Base-by-base conservation (phyloP, 2,329 filamentous ascomycete genomes). In the Lasiodiplodia sp. region DNA sequence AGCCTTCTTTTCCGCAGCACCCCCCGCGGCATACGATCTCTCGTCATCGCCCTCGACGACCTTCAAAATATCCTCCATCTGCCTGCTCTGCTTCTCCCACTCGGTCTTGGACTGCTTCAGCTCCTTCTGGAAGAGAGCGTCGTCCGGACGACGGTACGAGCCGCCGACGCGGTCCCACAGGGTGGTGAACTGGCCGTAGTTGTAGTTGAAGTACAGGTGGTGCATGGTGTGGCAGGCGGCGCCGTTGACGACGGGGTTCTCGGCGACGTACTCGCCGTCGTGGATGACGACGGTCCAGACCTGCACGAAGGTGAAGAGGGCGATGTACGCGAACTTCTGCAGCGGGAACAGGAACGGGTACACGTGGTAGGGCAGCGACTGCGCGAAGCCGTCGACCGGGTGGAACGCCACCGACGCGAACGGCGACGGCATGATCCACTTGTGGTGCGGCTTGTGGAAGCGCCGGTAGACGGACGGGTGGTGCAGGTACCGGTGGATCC, bases 161-260 rank as follows among this genome's bases (percentile, higher is more conserved):
- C 91, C 92, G 67, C 92, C 92, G 18, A 97, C 80, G 65, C 94
- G 89, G 80, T 97, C 94, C 91, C 94, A 97, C 21, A 96, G 84
- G 0, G 94, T 97, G 16, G 93, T 96, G 83, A 94, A 97, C 80
- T 97, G 94, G 69, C 94, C 94, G 75, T 97, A 97, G 83, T 97
- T 97, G 85, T 92, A 93, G 82, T 92, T 91, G 84, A 92, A 92
- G 28, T 69, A 71, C 21, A 70, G 34, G 25, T 71, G 69, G 51
- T 70, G 68, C 38, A 84, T 76, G 4, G 82, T 83, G 77, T 84
- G 82, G 73, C 83, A 82, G 12, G 83, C 82, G 7, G 83, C 81
- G 70, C 81, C 82, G 78, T 84, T 84, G 78, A 84, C 80, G 72
- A 78, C 83, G 70, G 80, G 82, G 71, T 84, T 81, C 64, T 80